Base-by-base conservation (phyloP, 495 filamentous ascomycete species). In the Aspergillus heteromorphus region DNA sequence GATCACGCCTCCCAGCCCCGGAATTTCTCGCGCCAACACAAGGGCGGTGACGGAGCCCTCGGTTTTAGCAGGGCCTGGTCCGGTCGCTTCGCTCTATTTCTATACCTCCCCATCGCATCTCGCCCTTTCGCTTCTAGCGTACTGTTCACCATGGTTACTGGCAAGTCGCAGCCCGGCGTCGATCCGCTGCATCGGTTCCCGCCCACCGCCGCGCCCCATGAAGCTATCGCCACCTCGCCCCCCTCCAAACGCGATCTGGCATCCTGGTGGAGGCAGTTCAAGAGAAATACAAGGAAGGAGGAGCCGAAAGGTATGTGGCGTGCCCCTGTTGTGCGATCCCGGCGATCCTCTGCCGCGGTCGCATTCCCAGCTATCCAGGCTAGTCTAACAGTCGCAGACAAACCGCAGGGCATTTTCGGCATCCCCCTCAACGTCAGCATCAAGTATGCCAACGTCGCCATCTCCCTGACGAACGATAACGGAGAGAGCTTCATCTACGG, bases 401-500 rank as follows among this genome's bases (percentile, higher is more conserved):
- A 66, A 61, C 65, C 74, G 0, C 73, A 75, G 53, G 82, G 83
- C 27, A 98, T 98, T 50, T 98, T 98, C 69, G 92, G 92, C 42
- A 83, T 98, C n/a, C 90, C 93, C 0, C 83, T 99, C 43, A 87
- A 89, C 55, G 83, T 87, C 58, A 97, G 92, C 75, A 99, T 99
- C 69, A 87, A 89, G 27, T 99, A 99, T 65, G 93, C 93, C 52
- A 99, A 99, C 70, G 93, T 99, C 57, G 93, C 93, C 48, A 99
- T 99, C 61, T 97, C 92, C 48, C 82, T 99, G 29, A 87, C 89
- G 56, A 89, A 97, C 68, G 87, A 87, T 48, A 81, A 91, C 51
- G 93, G 92, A 14, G 83, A 92, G 64, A 96, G 91, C 68, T 97
- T 93, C 67, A 96, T 97, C 21, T 99, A 99, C 70, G 93, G 93